Base-by-base conservation (phyloP, 768 basidiomycete species). In the Clavulina sp. region DNA sequence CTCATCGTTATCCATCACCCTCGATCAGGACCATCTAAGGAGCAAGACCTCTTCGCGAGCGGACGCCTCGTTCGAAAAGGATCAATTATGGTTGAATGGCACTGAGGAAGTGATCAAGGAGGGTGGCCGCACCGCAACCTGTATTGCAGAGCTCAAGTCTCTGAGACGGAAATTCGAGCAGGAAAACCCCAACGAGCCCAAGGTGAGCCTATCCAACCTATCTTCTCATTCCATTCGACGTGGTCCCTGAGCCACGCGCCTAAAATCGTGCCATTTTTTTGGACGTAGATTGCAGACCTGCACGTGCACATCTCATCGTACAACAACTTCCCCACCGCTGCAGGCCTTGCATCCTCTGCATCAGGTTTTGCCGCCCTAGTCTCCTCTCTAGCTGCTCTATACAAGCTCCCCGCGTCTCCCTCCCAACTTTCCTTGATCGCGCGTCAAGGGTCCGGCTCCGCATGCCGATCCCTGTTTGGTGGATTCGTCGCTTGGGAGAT, bases 241-340 rank as follows among this genome's bases (percentile, higher is more conserved):
- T n/a, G n/a, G n/a, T n/a, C n/a, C n/a, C n/a, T 9, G 1, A 16
- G 26, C 43, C 13, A 24, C 43, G 24, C 13, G 43, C 9, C 13
- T 24, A 16, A 26, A 9, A 46, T 46, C 13, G 9, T 9, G 9
- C 13, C 26, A 16, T n/a, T 19, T 16, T 6, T 30, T 41, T 52
- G 23, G 24, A 31, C 33, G 28, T 59, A 85, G 81, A 65, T 92
- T 33, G 84, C 89, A 0, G 58, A 68, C 16, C 84, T 69, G 64
- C 68, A 74, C 18, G 76, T 97, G 3, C 91, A 89, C 69, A 89
- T 99, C 60, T 78, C 78, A 52, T 97, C 93, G 4, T 81, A 78
- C 69, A 99, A 99, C 74, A 97, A 97, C 71, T 97, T 99, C 73
- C 95, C 95, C 29, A 99, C 95, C 13, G 95, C 95, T 13, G 95